phyloP scores from a whole-genome alignment of 2,329 filamentous ascomycete genomes.

The Annulohypoxylon truncatum region DNA sequence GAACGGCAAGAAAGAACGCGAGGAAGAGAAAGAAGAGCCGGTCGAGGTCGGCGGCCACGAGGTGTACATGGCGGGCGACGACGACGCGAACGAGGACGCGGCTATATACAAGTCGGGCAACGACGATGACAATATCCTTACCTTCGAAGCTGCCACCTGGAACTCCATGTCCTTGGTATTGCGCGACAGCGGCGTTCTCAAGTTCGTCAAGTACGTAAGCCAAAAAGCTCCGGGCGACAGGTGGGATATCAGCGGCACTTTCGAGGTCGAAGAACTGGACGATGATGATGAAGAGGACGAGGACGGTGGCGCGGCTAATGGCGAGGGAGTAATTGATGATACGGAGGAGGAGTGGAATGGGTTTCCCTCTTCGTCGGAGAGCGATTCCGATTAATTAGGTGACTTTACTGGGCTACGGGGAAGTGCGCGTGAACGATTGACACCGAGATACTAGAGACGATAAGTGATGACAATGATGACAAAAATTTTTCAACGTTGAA shows the following conservation, averaged over 20 bases:
- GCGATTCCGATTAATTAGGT: slow-evolving; percentile 46
- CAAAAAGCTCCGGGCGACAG: slow-evolving; percentile 84
- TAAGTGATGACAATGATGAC: slow-evolving; percentile 12
- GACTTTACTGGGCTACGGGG: background rate
- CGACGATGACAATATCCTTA: slow-evolving; percentile 79
- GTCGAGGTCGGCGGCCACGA: slow-evolving; percentile 80
- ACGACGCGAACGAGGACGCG: slow-evolving; percentile 77
- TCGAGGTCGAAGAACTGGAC: slow-evolving; percentile 72
- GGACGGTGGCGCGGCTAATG: slow-evolving; percentile 51
- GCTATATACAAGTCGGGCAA: slow-evolving; percentile 85
- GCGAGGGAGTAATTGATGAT: slow-evolving; percentile 52
- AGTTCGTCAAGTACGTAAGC: slow-evolving; percentile 97
- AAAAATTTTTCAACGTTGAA: background rate
- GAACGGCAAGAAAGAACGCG: slow-evolving; percentile 48
- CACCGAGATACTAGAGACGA: background rate
- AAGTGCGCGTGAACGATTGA: background rate
- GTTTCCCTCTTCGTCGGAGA: slow-evolving; percentile 58
- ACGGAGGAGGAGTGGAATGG: slow-evolving; percentile 69
- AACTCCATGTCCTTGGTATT: slow-evolving; percentile 93
- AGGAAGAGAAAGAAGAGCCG: slow-evolving; percentile 47
- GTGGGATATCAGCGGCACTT: slow-evolving; percentile 88
- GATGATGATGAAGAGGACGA: slow-evolving; percentile 53
- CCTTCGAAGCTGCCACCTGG: slow-evolving; percentile 77
- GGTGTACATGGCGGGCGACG: slow-evolving; percentile 93
- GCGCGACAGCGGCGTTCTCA: slow-evolving; percentile 84